phyloP scores from a whole-genome alignment of 2,329 filamentous ascomycete species.

The Incumbomyces delicatus region DNA sequence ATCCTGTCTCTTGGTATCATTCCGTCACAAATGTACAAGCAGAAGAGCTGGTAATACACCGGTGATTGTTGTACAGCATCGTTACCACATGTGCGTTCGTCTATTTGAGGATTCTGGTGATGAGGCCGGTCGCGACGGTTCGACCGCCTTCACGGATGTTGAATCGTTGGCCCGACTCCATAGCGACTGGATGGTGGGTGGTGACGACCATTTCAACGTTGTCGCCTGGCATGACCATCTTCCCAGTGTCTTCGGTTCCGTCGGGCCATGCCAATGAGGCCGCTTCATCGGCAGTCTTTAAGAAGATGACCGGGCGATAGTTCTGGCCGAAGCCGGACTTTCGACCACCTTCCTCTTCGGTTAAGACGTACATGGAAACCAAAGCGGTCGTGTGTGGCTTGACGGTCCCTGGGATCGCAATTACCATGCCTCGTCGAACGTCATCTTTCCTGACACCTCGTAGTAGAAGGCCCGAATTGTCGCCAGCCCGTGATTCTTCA shows the following conservation, averaged over 20 bases:
- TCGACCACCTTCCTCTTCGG: constrained; percentile 94
- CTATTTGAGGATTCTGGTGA: constrained; percentile 58
- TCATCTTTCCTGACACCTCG: constrained; percentile 96
- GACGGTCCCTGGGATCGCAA: constrained; percentile 70
- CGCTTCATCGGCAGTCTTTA: constrained; percentile 75
- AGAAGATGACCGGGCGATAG: constrained; percentile 93
- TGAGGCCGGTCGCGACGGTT: constrained; percentile 73
- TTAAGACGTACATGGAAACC: constrained; percentile 90
- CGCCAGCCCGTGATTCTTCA: constrained; percentile 88
- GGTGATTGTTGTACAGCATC: constrained; percentile 4
- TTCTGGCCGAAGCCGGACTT: constrained; percentile 93
- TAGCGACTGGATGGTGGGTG: constrained; percentile 72
- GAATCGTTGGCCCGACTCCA: constrained; percentile 90
- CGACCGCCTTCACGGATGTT: constrained; percentile 96
- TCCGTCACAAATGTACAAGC: constrained; percentile 9
- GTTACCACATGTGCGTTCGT: neutral
- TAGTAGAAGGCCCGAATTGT: constrained; percentile 95
- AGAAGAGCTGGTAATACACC: constrained; percentile 6
- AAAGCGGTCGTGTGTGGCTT: constrained; percentile 89
- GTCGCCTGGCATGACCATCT: constrained; percentile 96
- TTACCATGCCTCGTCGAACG: constrained; percentile 86
- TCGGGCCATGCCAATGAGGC: constrained; percentile 80
- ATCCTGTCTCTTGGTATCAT: constrained; percentile 3
- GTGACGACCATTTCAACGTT: constrained; percentile 95
- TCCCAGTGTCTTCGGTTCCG: constrained; percentile 61